Percentiles rank a stretch among this genome's conserved stretches.
Evolutionary conservation across 805 yeast genomes (phyloP).

Genomic region (Scheffersomyces lignosus): DNA sequence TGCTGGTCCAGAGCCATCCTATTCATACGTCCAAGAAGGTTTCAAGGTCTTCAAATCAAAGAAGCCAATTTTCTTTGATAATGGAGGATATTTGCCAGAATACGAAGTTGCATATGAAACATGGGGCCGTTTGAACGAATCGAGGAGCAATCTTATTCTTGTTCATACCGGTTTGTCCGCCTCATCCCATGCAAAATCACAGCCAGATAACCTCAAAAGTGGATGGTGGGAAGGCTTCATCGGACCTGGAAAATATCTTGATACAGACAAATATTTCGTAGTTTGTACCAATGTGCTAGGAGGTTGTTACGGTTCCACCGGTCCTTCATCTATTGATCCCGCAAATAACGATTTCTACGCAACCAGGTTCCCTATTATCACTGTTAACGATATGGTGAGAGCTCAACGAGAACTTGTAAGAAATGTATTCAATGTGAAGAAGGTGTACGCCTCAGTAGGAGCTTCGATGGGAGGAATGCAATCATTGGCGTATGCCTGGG

Average conservation of each 20-base stretch:
- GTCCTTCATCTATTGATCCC: slow-evolving; percentile 82
- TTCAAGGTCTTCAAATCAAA: slow-evolving; percentile 56
- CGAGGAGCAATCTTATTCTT: slow-evolving; percentile 69
- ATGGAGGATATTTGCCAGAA: slow-evolving; percentile 75
- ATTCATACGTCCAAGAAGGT: slow-evolving; percentile 66
- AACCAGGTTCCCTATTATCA: slow-evolving; percentile 82
- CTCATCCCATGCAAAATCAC: slow-evolving; percentile 90
- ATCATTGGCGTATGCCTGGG: slow-evolving; percentile 81
- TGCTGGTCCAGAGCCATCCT: slow-evolving; percentile 84
- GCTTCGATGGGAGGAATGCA: slow-evolving; percentile 99
- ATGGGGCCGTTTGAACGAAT: slow-evolving; percentile 76
- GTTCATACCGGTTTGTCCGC: slow-evolving; percentile 92
- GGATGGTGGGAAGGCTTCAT: slow-evolving; percentile 98
- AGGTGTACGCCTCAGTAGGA: slow-evolving; percentile 79
- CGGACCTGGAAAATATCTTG: slow-evolving; percentile 78
- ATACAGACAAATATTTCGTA: slow-evolving; percentile 77
- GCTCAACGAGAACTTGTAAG: slow-evolving; percentile 75
- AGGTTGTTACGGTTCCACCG: slow-evolving; percentile 94
- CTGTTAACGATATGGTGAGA: slow-evolving; percentile 87
- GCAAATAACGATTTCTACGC: slow-evolving; percentile 68
- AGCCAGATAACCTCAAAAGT: slow-evolving; percentile 59
- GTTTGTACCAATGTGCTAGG: slow-evolving; percentile 91
- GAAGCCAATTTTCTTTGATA: slow-evolving; percentile 70
- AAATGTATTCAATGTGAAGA: slow-evolving; percentile 60
- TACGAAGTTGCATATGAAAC: slow-evolving; percentile 88